Base-by-base conservation (phyloP, 1,284 basidiomycete species). In the Melampsora abietis-canadensis region DNA sequence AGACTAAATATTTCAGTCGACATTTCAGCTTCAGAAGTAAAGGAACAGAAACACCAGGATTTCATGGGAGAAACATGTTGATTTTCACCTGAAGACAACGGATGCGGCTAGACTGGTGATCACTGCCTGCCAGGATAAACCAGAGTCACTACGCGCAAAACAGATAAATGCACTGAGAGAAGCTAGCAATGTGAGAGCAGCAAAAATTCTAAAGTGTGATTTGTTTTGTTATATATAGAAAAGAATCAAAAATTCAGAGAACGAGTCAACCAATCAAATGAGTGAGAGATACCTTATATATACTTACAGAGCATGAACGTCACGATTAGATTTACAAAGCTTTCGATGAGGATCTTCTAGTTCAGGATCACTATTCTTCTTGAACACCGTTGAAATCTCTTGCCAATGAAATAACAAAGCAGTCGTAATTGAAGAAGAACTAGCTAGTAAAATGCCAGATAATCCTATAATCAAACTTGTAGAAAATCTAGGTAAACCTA, bases 401-500 rank as follows among this genome's bases (percentile, higher is more conserved):
- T 44, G 30, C 64, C 72, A 66, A 40, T 62, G 57, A 15, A 59
- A 57, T 31, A 74, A 21, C 12, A 74, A 27, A n/a, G 48, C 63
- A 27, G 48, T 31, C 4, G 72, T 74, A 15, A 74, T 66, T 21
- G 64, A 51, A 24, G 72, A 63, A 34, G 72, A 48, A 30, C 51
- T 62, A 14, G 72, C 64, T 2, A 74, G 27, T 34, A 63, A 67
- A 37, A 74, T 61, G 17, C 51, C 54, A 40, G 64, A 48, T 27
- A 66, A 48, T 46, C 72, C 72, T 10, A 74, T 47, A 12, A 74
- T 66, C 15, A 66, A 66, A 19, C 62, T 44, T 19, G 72, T 60
- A 30, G 72, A 74, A 48, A 74, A 74, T 31, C 40, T 60, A 19
- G 72, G 72, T 54, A 73, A 62, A 37, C 69, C 69, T 4, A 74